Evolutionary conservation across 1,139 yeast species (phyloP), one percentile per base, ranked within the genome.

Genomic region (Kluyveromyces sp.): DNA sequence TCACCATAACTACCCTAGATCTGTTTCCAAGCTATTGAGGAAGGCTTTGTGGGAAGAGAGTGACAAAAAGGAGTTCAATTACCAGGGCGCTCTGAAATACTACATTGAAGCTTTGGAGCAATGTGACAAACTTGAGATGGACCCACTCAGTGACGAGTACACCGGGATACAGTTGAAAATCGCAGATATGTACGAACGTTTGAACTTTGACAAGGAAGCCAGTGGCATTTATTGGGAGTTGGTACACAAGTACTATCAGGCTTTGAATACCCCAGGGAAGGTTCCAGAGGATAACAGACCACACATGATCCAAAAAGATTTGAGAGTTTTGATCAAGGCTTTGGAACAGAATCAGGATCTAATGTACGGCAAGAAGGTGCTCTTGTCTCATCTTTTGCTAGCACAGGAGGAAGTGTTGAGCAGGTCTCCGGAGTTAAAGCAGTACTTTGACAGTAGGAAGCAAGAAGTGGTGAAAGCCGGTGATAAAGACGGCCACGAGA

Each of bases 91-190:
- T 0, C 67, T 87, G 48, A 74, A 76, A 49, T 71, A 74, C 56
- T 88, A 88, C 60, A 70, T 81, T 25, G 80, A 73, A 49, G 79
- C 78, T 0, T 53, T 74, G 29, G 64, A 69, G 37, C 67, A 62
- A 44, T 75, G 78, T 19, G 70, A 70, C 42, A 54, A 59, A 13
- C 56, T 70, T 36, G 69, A 75, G 19, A 60, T 86, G 66, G 76
- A 77, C 49, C 73, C 71, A 15, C 56, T 84, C 29, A 69, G 77
- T 42, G 86, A 83, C 52, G 84, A 80, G 54, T 83, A 80, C 57
- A 88, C 96, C 0, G 95, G 96, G 0, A 75, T 89, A 46, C 94
- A 87, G 57, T 69, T 89, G 58, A 86, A 88, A 57, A 70, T 86
- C 35, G 95, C 84, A 2, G 95, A 88, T 58, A 83, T 87, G 87